Evolutionary conservation across 2,329 filamentous ascomycete species (phyloP), one percentile per base, ranked within the genome.

Genomic region (Fusarium sp.): DNA sequence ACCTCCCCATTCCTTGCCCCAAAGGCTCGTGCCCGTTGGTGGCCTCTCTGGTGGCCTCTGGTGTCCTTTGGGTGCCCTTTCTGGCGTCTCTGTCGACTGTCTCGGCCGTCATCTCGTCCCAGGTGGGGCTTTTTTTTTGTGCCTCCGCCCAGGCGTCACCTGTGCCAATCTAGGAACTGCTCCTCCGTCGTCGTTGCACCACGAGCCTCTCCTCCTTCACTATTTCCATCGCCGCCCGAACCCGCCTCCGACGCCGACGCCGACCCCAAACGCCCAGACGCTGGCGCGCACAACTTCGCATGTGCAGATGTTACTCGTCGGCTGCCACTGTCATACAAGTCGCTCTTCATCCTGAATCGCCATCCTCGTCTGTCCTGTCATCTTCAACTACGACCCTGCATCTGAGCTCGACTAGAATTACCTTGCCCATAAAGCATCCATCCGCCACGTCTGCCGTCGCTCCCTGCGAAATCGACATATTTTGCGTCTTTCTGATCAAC

Each of bases 61-160:
- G 11, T 32, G 31, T 55, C 49, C 52, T 59, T 36, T 57, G 61
- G 31, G 56, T 65, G 57, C 53, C 56, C 54, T 56, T 65, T 66
- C 25, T 60, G 49, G 61, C 56, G 49, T 59, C 61, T 62, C 53
- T 49, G 49, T 70, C 58, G 57, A 56, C 67, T 72, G 70, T 70
- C 68, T 72, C 68, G 64, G 61, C 70, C 71, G 61, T 68, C 71
- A 71, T 72, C 68, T 71, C 65, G 67, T 69, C 63, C 68, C 61
- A 70, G 65, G 71, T 73, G 70, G 71, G 71, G 69, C 63, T 65
- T 71, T 66, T 71, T 66, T 65, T 67, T 65, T 68, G 65, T 72
- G 63, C 69, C 69, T 67, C 65, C 66, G 62, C 63, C 65, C 54
- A 70, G 65, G 68, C 68, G 68, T 70, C 68, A 70, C 68, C 68